phyloP scores from a whole-genome alignment of 148 eudicot species.

The Heliamphora exappendiculata region DNA sequence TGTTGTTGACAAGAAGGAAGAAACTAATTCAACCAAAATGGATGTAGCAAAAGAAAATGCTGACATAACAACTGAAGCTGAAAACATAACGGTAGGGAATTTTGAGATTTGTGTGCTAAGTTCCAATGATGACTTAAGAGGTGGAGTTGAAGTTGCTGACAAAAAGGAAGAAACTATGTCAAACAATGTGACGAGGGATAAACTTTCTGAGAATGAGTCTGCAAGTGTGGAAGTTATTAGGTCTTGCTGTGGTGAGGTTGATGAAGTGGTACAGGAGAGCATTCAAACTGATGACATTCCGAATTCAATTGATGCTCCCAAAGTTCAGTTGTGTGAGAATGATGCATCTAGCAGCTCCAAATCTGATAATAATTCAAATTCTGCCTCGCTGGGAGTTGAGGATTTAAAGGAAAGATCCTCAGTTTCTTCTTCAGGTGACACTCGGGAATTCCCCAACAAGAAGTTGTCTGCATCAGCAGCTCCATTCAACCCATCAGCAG shows the following conservation, averaged over 20 bases:
- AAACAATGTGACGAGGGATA: constrained; percentile 22
- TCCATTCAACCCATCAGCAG: constrained; percentile 72
- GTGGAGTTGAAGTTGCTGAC: constrained; percentile 21
- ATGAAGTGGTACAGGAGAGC: constrained; percentile 40
- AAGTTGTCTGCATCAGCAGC: constrained; percentile 95
- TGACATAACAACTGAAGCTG: constrained; percentile 17
- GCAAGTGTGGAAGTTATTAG: constrained; percentile 25
- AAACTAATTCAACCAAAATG: constrained; percentile 21
- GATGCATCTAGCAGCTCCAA: constrained; percentile 22
- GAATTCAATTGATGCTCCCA: constrained; percentile 28
- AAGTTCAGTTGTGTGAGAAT: constrained; percentile 18
- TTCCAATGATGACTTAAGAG: constrained; percentile 23
- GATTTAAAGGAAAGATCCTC: constrained; percentile 44
- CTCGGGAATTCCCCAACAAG: constrained; percentile 51
- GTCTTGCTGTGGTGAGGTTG: constrained; percentile 37
- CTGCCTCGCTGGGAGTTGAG: constrained; percentile 34
- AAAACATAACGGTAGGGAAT: constrained; percentile 27
- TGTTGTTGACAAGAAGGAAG: constrained; percentile 28
- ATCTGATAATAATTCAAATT: constrained; percentile 18
- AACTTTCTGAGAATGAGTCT: constrained; percentile 23
- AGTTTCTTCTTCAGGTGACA: constrained; percentile 36
- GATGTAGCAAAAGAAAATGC: constrained; percentile 23
- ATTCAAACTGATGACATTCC: constrained; percentile 18
- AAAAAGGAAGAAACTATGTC: constrained; percentile 33
- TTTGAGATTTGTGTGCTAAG: constrained; percentile 23